Conservation (phyloP, 257 asterid genomes). For the Cinchona pubescens region DNA sequence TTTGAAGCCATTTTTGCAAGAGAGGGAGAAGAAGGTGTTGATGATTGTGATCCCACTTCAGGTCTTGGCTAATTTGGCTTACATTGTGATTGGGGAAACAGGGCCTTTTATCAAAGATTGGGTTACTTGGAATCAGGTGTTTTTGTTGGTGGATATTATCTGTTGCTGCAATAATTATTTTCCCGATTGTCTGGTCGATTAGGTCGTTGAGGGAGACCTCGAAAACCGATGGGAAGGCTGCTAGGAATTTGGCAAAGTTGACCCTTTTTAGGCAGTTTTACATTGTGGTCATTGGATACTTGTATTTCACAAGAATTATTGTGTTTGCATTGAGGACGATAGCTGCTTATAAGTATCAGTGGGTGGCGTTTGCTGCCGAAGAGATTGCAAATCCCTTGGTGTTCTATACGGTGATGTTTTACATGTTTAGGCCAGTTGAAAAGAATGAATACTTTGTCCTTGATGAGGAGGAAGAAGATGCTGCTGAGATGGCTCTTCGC, state of each 20-base stretch:
- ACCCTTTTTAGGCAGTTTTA: slow-evolving; percentile 95
- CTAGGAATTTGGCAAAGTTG: slow-evolving; percentile 80
- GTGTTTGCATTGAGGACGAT: slow-evolving; percentile 91
- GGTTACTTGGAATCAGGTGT: slow-evolving; percentile 94
- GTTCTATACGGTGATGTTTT: slow-evolving; percentile 72
- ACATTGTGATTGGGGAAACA: slow-evolving; percentile 88
- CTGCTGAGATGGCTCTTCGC: slow-evolving; percentile 82
- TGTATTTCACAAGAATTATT: slow-evolving; percentile 90
- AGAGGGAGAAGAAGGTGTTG: slow-evolving; percentile 91
- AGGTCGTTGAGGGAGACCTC: slow-evolving; percentile 95
- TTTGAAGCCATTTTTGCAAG: slow-evolving; percentile 87
- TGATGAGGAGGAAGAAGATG: slow-evolving; percentile 90
- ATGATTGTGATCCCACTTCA: slow-evolving; percentile 96
- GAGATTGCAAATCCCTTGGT: slow-evolving; percentile 88
- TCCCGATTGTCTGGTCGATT: slow-evolving; percentile 96
- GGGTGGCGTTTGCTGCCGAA: slow-evolving; percentile 94
- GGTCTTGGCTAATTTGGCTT: slow-evolving; percentile 86
- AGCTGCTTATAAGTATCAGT: slow-evolving; percentile 84
- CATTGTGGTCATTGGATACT: slow-evolving; percentile 88
- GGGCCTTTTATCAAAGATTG: slow-evolving; percentile 95
- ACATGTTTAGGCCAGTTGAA: slow-evolving; percentile 96
- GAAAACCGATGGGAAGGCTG: slow-evolving; percentile 97
- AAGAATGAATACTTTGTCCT: slow-evolving; percentile 83
- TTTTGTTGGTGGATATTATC: slow-evolving; percentile 80
- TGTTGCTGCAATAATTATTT: slow-evolving; percentile 92